phyloP scores from a whole-genome alignment of 2,329 filamentous ascomycete species.

The Talaromyces rugulosus region DNA sequence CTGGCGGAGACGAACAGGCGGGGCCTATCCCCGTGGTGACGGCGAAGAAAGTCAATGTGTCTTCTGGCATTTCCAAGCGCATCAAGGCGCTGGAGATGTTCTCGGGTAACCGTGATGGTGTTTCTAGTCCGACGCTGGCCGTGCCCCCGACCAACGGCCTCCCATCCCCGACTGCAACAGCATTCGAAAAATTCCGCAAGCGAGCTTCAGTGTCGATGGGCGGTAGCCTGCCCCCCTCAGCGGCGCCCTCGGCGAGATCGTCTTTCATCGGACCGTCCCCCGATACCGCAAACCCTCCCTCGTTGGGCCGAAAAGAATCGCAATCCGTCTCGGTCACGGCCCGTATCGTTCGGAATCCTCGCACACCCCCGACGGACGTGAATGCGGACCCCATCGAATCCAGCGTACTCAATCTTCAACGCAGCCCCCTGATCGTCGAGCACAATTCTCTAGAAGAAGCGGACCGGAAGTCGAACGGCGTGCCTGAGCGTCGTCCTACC shows the following conservation, averaged over 20 bases:
- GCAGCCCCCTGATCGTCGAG: constrained; percentile 61
- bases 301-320: constrained; percentile 24
- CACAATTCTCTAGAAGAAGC: constrained; percentile 49
- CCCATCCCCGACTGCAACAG: constrained; percentile 54
- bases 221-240: constrained; percentile 20
- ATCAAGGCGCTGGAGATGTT: constrained; percentile 91
- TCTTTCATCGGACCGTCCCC: constrained; percentile 24
- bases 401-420: constrained; percentile 43
- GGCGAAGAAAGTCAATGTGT: constrained; percentile 74
- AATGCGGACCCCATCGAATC: constrained; percentile 26
- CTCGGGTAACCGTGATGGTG: constrained; percentile 44
- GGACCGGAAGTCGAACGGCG: constrained; percentile 16
- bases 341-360: constrained; percentile 66
- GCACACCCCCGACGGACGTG: constrained; percentile 37
- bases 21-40: constrained; percentile 45
- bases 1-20: constrained; percentile 19
- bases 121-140: constrained; percentile 19
- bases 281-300: constrained; percentile 25
- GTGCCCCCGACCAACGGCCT: constrained; percentile 14
- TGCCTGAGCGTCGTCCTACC: constrained; percentile 14
- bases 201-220: constrained; percentile 34
- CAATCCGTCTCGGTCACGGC: constrained; percentile 76
- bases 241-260: constrained; percentile 21
- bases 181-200: constrained; percentile 50
- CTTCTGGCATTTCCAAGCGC: constrained; percentile 85